A percentile compares a stretch with the other conserved stretches of the same genome.
Evolutionary conservation across 768 basidiomycete genomes (phyloP).

Genomic region (Rhizopogon sp.): DNA sequence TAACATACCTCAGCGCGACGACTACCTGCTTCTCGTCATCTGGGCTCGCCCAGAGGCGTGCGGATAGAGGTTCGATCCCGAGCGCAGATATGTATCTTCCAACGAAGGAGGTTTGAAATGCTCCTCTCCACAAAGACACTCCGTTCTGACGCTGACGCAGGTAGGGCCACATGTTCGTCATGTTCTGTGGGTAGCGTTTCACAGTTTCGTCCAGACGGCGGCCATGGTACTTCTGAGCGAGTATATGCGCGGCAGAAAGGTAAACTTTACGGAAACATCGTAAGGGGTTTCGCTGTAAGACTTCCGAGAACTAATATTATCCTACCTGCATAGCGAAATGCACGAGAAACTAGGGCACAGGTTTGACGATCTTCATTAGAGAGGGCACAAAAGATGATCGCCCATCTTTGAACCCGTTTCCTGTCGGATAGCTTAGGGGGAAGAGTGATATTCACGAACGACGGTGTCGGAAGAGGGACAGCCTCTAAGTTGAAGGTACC

Average conservation of each 20-base stretch:
- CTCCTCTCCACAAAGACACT: slow-evolving; percentile 25
- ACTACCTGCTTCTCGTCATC: slow-evolving; percentile 53
- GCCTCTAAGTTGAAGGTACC: not conserved
- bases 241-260: slow-evolving; percentile 50
- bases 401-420: slow-evolving; percentile 46
- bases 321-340: slow-evolving; percentile 60
- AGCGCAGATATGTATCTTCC: slow-evolving; percentile 25
- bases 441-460: slow-evolving; percentile 40
- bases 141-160: slow-evolving; percentile 48
- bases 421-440: slow-evolving; percentile 59
- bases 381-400: slow-evolving; percentile 50
- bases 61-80: slow-evolving; percentile 32
- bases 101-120: slow-evolving; percentile 51
- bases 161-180: slow-evolving; percentile 73
- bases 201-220: slow-evolving; percentile 38
- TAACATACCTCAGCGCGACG: slow-evolving; percentile 50
- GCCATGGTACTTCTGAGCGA: slow-evolving; percentile 46
- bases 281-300: not conserved
- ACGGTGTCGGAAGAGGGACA: not conserved
- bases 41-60: slow-evolving; percentile 53
- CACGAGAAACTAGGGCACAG: slow-evolving; percentile 52
- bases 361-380: slow-evolving; percentile 35
- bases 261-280: slow-evolving; percentile 39
- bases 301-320: not conserved
- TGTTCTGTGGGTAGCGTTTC: slow-evolving; percentile 34